Evolutionary conservation across 2,329 filamentous ascomycete genomes (phyloP).

Genomic region (Penicillium sp.): DNA sequence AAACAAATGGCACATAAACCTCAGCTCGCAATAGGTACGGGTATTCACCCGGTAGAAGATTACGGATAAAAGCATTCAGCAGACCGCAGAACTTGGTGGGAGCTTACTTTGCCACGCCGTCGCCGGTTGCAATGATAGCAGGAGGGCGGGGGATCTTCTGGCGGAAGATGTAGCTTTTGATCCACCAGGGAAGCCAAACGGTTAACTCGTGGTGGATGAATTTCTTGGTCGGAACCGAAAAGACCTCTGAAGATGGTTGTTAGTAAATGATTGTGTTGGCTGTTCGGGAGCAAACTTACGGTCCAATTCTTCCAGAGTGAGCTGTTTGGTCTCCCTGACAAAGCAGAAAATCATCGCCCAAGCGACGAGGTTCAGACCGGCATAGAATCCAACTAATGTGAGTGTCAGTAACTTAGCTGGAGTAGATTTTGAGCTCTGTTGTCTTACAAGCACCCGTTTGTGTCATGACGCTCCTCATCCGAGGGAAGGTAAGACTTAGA

Average conservation of each 20-base stretch:
- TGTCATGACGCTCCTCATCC: slow-evolving; percentile 45
- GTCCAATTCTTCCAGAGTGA: slow-evolving; percentile 39
- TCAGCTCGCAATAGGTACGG: neutral
- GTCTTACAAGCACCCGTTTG: slow-evolving; percentile 54
- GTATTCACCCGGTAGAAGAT: neutral
- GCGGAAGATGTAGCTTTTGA: slow-evolving; percentile 54
- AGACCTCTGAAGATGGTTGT: slow-evolving; percentile 53
- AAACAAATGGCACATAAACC: neutral
- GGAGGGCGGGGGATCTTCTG: slow-evolving; percentile 37
- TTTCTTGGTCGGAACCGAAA: slow-evolving; percentile 55
- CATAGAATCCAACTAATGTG: slow-evolving; percentile 45
- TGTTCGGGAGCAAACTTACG: slow-evolving; percentile 12
- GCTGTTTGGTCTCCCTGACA: slow-evolving; percentile 53
- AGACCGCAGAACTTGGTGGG: neutral
- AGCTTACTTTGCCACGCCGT: slow-evolving; percentile 1
- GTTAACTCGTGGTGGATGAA: slow-evolving; percentile 55
- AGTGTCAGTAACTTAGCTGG: neutral
- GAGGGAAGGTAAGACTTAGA: slow-evolving; percentile 47
- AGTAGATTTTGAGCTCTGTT: fast-evolving
- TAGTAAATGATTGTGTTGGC: neutral
- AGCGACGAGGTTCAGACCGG: slow-evolving; percentile 56
- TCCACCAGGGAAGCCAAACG: slow-evolving; percentile 57
- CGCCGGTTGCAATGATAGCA: slow-evolving; percentile 22
- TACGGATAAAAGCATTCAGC: neutral
- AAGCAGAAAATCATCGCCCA: slow-evolving; percentile 62